Evolutionary conservation across 2,329 filamentous ascomycete species (phyloP), one percentile per base, ranked within the genome.

Genomic region (Coniochaeta pulveracea): DNA sequence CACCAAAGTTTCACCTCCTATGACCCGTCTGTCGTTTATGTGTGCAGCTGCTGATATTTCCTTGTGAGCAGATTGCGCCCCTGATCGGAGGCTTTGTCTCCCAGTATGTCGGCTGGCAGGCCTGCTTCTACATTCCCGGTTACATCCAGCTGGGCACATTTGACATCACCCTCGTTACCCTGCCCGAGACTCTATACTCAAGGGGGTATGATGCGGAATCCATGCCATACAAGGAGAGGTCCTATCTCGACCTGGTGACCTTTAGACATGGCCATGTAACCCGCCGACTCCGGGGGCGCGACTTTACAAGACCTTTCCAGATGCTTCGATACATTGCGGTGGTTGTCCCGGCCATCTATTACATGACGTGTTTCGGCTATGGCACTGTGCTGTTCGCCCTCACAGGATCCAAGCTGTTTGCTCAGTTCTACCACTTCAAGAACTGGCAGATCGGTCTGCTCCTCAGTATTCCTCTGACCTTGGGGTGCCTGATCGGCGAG

Each of bases 171-270:
- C 18, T 47, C 4, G 41, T 49, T 24, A 43, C 40, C 14, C 36
- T 51, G 12, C 48, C 47, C 3, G 48, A 51, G 33, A 51, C 48
- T 1, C 37, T 51, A 3, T 51, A 45, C 39, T 37, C 36, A 1
- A 35, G 45, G 2, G 18, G 30, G n/a, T n/a, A 19, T 7, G 33
- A 35, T 7, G 10, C 30, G 5, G 27, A 27, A 10, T n/a, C 32
- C 10, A 12, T 27, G 9, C 18, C 21, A 3, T 34, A 34, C 12
- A 24, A 27, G 8, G 33, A 33, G 12, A 31, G 28, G 6, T 33
- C 34, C 3, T 32, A 29, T 14, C 11, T 33, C n/a, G 36, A 40
- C 21, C 36, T 38, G 7, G 17, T 40, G 14, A 4, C 34, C 5
- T 40, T 40, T 24, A 25, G 36, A 8, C 18, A 30, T 2, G 28